A percentile compares a stretch with the other conserved stretches of the same genome.
Conservation (phyloP, 2,329 filamentous ascomycete species). For the Ophiosphaerella narmari region DNA sequence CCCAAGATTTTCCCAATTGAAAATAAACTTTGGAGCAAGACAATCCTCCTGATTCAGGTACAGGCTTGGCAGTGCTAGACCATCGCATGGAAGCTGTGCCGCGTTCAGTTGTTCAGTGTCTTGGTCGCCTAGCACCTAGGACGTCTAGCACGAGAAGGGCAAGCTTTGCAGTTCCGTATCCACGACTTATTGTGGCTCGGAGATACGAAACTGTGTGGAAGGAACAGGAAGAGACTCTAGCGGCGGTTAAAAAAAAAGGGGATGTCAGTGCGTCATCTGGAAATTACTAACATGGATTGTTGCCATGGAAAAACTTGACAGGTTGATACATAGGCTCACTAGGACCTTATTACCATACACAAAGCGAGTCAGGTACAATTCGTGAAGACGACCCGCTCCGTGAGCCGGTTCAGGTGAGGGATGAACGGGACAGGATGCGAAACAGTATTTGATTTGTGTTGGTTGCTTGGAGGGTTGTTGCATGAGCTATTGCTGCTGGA, state of each 20-base stretch:
- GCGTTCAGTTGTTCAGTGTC: conserved; percentile 11
- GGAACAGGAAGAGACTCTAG: conserved; percentile 6
- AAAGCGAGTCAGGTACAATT: background rate
- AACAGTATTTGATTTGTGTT: background rate
- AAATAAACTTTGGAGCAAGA: conserved; percentile 9
- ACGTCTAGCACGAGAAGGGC: conserved; percentile 9
- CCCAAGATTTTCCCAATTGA: conserved; percentile 9
- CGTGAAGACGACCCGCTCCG: background rate
- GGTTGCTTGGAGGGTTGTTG: background rate
- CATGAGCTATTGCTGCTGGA: background rate
- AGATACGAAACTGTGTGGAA: conserved; percentile 18
- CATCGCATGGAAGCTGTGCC: conserved; percentile 31
- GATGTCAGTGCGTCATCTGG: conserved; percentile 25
- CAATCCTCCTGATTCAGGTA: conserved; percentile 5
- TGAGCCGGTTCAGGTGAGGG: background rate
- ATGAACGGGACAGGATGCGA: background rate
- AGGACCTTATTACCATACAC: background rate
- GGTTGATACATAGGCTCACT: conserved; percentile 11
- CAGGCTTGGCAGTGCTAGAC: conserved; percentile 10
- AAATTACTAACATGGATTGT: conserved; percentile 24
- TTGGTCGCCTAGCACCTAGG: background rate
- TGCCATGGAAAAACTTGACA: conserved; percentile 12
- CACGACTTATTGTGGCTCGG: conserved; percentile 14
- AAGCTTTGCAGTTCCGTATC: conserved; percentile 11
- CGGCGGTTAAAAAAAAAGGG: conserved; percentile 24